Evolutionary conservation across 2,329 filamentous ascomycete species (phyloP), one percentile per base, ranked within the genome.

Genomic region (Alternaria incomplexa): DNA sequence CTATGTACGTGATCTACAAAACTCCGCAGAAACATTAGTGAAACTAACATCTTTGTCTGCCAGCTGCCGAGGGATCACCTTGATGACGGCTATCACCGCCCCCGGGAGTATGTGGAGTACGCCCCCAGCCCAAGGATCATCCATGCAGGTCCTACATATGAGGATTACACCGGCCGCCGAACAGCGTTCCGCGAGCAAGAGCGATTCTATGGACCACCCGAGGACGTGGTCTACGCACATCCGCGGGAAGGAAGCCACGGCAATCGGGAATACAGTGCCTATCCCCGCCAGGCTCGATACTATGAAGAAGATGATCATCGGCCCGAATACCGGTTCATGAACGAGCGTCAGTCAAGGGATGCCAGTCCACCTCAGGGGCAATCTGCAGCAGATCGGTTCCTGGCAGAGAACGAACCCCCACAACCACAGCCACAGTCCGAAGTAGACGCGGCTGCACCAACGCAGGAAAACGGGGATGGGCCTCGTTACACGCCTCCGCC

Each of bases 341-440:
- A 68, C 45, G 73, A 76, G 56, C 60, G 62, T 28, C 68, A 60
- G 53, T 65, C 64, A 11, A 68, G 65, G 22, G 72, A 77, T 9
- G 62, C 57, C 4, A 75, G 70, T 56, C 67, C 68, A 22, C 55
- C 68, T 44, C 65, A 65, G 57, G 73, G 67, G 10, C 70, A 72
- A 28, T 72, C 76, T 36, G 75, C 74, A 11, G 77, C 77, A 28
- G 77, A 79, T 62, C 75, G 76, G 23, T 79, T 80, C 51, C 54
- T 80, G 15, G 75, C 77, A 28, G 77, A 78, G 10, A 65, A 61
- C 43, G 73, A 73, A 51, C 43, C 67, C 32, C 28, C 55, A 5
- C 66, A 67, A 30, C 60, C 63, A 9, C 61, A 65, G 8, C 56
- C 59, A 46, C 67, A 61, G 25, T 44, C 68, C 22, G 70, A 69